A percentile compares a stretch with the other conserved stretches of the same genome.
These are phyloP conservation scores for Saprolegnia parasitica DNA, from an alignment of 352 stramenopile species.

Conservation along the genomic window DNA sequence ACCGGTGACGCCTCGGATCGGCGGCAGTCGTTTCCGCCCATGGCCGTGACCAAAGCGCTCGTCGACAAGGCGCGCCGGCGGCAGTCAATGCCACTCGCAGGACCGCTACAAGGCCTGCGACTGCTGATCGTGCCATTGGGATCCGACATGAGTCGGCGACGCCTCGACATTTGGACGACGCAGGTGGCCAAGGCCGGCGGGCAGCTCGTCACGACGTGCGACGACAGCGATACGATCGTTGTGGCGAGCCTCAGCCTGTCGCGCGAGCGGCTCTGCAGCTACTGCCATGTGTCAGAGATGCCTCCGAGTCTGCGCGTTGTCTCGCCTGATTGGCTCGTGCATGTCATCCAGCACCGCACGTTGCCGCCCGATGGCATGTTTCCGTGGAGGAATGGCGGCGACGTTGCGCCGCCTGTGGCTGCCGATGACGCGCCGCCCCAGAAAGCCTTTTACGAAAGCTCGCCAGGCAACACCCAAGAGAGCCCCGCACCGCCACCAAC, in stretches of 20 bases:
- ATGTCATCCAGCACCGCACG: constrained; percentile 5
- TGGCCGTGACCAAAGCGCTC: background rate
- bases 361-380: background rate
- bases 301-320: background rate
- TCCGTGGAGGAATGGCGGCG: background rate
- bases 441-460: background rate
- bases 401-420: background rate
- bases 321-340: constrained; percentile 18
- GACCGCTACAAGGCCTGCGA: constrained; percentile 34
- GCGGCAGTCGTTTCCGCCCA: background rate
- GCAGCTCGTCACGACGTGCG: constrained; percentile 32
- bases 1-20: background rate
- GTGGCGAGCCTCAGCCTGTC: constrained; percentile 16
- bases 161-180: constrained; percentile 56
- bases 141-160: constrained; percentile 57
- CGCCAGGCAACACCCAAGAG: background rate
- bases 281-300: background rate
- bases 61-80: background rate
- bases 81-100: background rate
- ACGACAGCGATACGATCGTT: constrained; percentile 6
- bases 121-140: constrained; percentile 56
- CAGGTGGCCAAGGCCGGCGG: constrained; percentile 54
- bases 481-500: background rate
- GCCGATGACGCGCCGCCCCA: background rate
- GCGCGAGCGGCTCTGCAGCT: background rate